These are phyloP conservation scores for Metrosideros polymorpha DNA, from an alignment of 441 rosid species.

Conservation along the genomic window DNA sequence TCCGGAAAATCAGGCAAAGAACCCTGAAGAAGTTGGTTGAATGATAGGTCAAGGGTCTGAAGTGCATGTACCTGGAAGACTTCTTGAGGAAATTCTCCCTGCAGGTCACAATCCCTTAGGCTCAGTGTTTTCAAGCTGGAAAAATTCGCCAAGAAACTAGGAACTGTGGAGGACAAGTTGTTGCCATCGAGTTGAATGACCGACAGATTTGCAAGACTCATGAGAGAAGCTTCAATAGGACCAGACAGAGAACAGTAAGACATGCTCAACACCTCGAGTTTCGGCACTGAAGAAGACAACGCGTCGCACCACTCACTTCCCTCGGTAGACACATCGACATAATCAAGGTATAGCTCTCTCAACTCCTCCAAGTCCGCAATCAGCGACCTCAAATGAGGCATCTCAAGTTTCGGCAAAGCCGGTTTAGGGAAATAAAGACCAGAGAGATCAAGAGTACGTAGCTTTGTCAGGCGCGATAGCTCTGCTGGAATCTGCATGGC, in stretches of 20 bases:
- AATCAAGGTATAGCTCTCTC: slow-evolving; percentile 23
- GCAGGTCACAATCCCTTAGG: background rate
- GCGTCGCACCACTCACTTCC: slow-evolving; percentile 32
- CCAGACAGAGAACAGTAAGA: slow-evolving; percentile 32
- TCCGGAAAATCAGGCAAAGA: slow-evolving; percentile 5
- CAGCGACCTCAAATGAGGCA: slow-evolving; percentile 16
- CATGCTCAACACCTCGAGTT: slow-evolving; percentile 37
- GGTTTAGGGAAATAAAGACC: background rate
- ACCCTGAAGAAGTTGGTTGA: slow-evolving; percentile 12
- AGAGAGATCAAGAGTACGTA: slow-evolving; percentile 5
- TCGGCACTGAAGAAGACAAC: slow-evolving; percentile 26
- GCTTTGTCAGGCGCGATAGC: background rate
- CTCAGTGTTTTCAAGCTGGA: slow-evolving; percentile 11
- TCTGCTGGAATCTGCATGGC: background rate
- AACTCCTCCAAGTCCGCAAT: slow-evolving; percentile 15
- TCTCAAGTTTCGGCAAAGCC: slow-evolving; percentile 7
- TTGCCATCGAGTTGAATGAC: slow-evolving; percentile 16
- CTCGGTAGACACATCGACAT: slow-evolving; percentile 14
- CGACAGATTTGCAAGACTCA: slow-evolving; percentile 15
- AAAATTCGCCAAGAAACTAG: slow-evolving; percentile 20
- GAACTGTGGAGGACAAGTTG: slow-evolving; percentile 17
- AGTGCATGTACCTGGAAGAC: slow-evolving; percentile 16
- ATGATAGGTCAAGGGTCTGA: slow-evolving; percentile 9
- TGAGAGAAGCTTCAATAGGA: slow-evolving; percentile 22
- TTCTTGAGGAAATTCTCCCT: slow-evolving; percentile 16